A percentile compares a stretch with the other conserved stretches of the same genome.
Evolutionary conservation across 176 grass and related monocot species (phyloP).

Genomic region (Melocanna baccifera): DNA sequence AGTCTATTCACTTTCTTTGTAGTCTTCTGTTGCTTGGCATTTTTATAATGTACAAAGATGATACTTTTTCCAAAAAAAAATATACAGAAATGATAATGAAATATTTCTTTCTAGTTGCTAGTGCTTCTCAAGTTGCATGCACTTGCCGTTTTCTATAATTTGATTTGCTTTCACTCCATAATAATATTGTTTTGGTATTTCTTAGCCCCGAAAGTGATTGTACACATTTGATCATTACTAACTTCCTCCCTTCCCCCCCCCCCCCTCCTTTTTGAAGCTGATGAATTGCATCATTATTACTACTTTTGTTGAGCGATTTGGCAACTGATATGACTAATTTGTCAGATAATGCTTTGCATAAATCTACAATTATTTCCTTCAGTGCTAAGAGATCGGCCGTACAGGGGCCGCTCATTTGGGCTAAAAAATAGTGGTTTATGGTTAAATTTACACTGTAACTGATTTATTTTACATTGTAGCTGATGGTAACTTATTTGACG

Average conservation of each 20-base stretch:
- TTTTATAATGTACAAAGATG: not conserved
- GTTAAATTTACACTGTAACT: too few species aligned
- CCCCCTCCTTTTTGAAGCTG: not conserved
- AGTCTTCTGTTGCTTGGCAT: not conserved
- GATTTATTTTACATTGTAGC: too few species aligned
- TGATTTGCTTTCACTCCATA: not conserved
- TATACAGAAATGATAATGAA: not conserved
- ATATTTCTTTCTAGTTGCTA: not conserved
- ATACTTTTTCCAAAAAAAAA: not conserved
- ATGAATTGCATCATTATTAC: not conserved
- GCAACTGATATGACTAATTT: not conserved
- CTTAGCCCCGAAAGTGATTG: not conserved
- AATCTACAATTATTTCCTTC: too few species aligned
- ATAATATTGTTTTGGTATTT: not conserved
- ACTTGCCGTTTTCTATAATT: not conserved
- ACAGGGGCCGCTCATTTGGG: too few species aligned
- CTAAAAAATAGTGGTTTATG: too few species aligned
- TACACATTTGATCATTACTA: not conserved
- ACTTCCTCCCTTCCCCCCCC: not conserved
- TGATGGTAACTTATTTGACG: too few species aligned
- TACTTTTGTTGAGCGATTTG: not conserved
- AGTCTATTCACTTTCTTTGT: not conserved
- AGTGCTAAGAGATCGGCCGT: too few species aligned
- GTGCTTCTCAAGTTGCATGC: not conserved
- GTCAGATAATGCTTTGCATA: not conserved